These are phyloP conservation scores for Ophiostoma piceae DNA, from an alignment of 2,329 filamentous ascomycete genomes.

Conservation along the genomic window DNA sequence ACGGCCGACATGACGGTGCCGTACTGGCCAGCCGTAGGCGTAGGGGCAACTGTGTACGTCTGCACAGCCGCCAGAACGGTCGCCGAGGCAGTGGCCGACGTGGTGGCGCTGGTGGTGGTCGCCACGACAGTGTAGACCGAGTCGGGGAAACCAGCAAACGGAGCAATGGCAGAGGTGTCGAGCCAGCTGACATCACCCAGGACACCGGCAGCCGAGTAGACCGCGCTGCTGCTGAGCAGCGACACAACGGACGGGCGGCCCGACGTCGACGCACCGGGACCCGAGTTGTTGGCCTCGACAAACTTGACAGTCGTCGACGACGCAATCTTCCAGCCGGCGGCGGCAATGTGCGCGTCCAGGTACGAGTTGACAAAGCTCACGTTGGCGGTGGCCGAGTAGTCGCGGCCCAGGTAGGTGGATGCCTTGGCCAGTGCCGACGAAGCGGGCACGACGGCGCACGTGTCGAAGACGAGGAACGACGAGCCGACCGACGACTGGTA, in stretches of 20 bases:
- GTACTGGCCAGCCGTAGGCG: constrained; percentile 38
- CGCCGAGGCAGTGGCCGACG: neutral
- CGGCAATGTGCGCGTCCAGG: constrained; percentile 53
- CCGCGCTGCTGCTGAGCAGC: constrained; percentile 33
- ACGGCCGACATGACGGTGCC: constrained; percentile 41
- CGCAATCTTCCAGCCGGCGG: constrained; percentile 49
- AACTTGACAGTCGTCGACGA: constrained; percentile 36
- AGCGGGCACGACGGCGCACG: constrained; percentile 45
- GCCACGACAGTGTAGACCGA: neutral
- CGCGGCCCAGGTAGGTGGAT: constrained; percentile 45
- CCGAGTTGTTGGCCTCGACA: constrained; percentile 55
- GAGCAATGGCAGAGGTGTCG: neutral
- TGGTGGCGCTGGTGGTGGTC: neutral
- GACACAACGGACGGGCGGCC: constrained; percentile 33
- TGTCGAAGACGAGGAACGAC: constrained; percentile 28
- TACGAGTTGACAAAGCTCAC: constrained; percentile 43
- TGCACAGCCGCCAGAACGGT: neutral
- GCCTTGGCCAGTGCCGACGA: constrained; percentile 40
- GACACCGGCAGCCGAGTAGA: constrained; percentile 34
- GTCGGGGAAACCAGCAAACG: neutral
- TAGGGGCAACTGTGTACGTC: constrained; percentile 27
- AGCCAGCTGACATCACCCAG: constrained; percentile 1
- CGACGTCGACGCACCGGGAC: constrained; percentile 39
- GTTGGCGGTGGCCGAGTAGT: constrained; percentile 43
- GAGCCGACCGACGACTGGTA: constrained; percentile 31